These are phyloP conservation scores for Cladorrhinum samala DNA, from an alignment of 495 filamentous ascomycete genomes.

Conservation along the genomic window DNA sequence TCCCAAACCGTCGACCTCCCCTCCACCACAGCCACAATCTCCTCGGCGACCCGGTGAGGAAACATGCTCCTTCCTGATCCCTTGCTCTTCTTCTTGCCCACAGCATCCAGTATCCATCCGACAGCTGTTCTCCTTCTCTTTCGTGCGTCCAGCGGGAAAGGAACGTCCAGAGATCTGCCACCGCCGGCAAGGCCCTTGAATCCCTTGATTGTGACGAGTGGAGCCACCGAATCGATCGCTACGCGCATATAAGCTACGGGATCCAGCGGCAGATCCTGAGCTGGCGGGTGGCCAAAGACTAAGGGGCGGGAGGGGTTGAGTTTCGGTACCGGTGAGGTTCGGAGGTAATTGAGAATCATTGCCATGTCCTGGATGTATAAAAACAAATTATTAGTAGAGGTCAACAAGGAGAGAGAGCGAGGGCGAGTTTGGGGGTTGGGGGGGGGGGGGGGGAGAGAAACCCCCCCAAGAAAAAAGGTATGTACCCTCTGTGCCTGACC, in stretches of 20 bases:
- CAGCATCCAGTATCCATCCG: conserved; percentile 79
- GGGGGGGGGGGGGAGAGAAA: conserved; percentile 3
- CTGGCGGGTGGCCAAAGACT: conserved; percentile 63
- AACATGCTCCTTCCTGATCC: conserved; percentile 59
- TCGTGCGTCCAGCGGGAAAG: conserved; percentile 63
- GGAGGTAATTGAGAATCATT: conserved; percentile 77
- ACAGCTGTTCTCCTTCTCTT: conserved; percentile 75
- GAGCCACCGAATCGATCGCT: conserved; percentile 94
- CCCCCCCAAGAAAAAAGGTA: too few species aligned
- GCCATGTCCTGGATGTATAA: conserved; percentile 61
- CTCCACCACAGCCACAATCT: conserved; percentile 83
- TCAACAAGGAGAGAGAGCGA: neutral
- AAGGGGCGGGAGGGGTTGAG: conserved; percentile 62
- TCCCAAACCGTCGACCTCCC: conserved; percentile 82
- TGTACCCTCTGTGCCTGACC: conserved; percentile 74
- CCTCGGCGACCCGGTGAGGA: conserved; percentile 75
- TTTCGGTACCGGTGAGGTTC: conserved; percentile 71
- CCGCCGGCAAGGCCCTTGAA: conserved; percentile 78
- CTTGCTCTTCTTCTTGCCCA: conserved; percentile 60
- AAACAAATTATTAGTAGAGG: neutral
- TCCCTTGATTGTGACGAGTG: conserved; percentile 68
- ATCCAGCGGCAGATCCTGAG: conserved; percentile 67
- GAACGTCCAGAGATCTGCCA: conserved; percentile 75
- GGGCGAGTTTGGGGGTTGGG: too few species aligned
- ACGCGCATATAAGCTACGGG: conserved; percentile 72